A percentile compares a stretch with the other conserved stretches of the same genome.
phyloP scores from a whole-genome alignment of 2,329 filamentous ascomycete genomes.

The Gyromitra esculenta region DNA sequence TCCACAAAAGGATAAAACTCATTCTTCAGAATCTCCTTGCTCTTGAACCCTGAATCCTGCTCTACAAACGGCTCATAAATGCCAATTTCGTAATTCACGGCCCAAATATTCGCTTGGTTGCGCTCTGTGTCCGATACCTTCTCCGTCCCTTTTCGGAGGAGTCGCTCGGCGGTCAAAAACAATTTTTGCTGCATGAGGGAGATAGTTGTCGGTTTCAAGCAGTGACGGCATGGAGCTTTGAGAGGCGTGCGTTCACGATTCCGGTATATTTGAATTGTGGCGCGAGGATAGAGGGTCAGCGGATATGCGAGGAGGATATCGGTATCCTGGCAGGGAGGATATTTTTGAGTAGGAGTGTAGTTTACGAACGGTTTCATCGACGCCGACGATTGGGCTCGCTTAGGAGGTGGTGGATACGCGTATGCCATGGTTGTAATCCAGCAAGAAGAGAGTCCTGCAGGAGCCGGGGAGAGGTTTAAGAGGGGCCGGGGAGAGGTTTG shows the following conservation, averaged over 20 bases:
- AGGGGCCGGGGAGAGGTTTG: neutral
- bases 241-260: constrained; percentile 24
- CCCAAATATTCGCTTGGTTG: constrained; percentile 40
- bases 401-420: neutral
- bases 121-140: constrained; percentile 13
- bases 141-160: neutral
- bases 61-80: constrained; percentile 34
- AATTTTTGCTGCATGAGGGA: constrained; percentile 33
- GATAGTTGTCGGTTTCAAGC: constrained; percentile 5
- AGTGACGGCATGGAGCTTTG: constrained; percentile 31
- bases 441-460: neutral
- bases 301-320: constrained; percentile 23
- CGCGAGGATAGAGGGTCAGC: constrained; percentile 26
- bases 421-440: constrained; percentile 6
- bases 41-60: neutral
- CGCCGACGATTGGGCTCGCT: neutral
- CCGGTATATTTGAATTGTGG: constrained; percentile 34
- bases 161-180: constrained; percentile 37
- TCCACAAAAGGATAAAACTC: constrained; percentile 32
- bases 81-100: constrained; percentile 35
- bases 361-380: constrained; percentile 7
- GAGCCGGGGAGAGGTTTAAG: neutral
- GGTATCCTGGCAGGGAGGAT: neutral
- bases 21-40: constrained; percentile 2
- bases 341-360: constrained; percentile 14